phyloP scores from a whole-genome alignment of 2,329 filamentous ascomycete species.

The Exserohilum turcica region DNA sequence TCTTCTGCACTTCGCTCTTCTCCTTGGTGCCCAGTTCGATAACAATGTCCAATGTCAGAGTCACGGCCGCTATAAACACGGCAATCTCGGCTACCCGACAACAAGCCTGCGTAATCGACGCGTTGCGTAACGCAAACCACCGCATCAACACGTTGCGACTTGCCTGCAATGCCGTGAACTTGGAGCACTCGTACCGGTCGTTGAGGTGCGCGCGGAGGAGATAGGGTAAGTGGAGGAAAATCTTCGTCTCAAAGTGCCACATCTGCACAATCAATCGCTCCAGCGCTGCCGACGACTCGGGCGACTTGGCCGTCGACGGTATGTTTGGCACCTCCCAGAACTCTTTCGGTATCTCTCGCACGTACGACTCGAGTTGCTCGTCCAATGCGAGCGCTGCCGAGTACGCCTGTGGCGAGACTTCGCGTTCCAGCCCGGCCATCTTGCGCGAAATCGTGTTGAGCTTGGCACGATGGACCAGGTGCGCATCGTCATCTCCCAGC shows the following conservation, averaged over 20 bases:
- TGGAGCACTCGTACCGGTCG: slow-evolving; percentile 42
- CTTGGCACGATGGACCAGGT: slow-evolving; percentile 31
- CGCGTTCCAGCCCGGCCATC: slow-evolving; percentile 37
- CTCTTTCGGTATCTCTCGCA: slow-evolving; percentile 38
- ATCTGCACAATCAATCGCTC: slow-evolving; percentile 43
- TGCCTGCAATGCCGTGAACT: slow-evolving; percentile 42
- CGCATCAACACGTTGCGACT: slow-evolving; percentile 45
- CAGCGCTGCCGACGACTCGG: slow-evolving; percentile 34
- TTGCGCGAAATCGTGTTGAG: slow-evolving; percentile 31
- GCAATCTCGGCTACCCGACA: slow-evolving; percentile 41
- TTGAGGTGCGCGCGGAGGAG: slow-evolving; percentile 39
- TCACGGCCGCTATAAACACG: slow-evolving; percentile 45
- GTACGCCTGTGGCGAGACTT: slow-evolving; percentile 40
- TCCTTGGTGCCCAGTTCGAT: slow-evolving; percentile 44
- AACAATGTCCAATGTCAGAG: slow-evolving; percentile 43
- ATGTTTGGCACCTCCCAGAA: slow-evolving; percentile 48
- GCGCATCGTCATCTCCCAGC: slow-evolving; percentile 21
- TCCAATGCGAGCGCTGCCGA: slow-evolving; percentile 40
- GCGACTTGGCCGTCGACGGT: slow-evolving; percentile 38
- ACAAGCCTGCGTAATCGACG: slow-evolving; percentile 43
- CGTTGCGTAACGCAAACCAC: slow-evolving; percentile 46
- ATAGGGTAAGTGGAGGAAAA: slow-evolving; percentile 45
- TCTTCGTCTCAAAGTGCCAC: slow-evolving; percentile 45
- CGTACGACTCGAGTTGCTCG: slow-evolving; percentile 37
- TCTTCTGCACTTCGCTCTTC: slow-evolving; percentile 40